phyloP scores from a whole-genome alignment of 495 filamentous ascomycete species.

The Penicillium lagena region DNA sequence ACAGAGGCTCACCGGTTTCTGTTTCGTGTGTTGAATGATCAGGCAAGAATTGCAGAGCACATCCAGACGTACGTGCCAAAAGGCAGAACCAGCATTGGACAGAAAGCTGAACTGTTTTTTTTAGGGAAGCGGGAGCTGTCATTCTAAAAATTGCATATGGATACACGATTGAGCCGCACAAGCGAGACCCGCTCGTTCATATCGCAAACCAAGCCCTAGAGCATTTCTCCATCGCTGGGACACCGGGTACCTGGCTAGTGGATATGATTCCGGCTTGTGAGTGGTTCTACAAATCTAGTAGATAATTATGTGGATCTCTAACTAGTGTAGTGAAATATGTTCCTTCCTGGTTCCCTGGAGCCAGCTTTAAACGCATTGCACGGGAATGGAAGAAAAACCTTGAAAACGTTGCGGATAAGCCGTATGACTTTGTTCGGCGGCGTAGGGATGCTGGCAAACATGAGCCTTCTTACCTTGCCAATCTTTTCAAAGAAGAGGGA shows the following conservation, averaged over 20 bases:
- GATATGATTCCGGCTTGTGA: slow-evolving; percentile 32
- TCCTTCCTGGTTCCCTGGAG: slow-evolving; percentile 45
- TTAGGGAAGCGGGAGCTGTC: slow-evolving; percentile 30
- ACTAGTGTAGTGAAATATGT: slow-evolving; percentile 27
- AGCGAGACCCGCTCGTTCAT: slow-evolving; percentile 36
- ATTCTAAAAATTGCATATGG: slow-evolving; percentile 45
- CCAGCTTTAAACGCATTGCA: slow-evolving; percentile 38
- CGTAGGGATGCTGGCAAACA: slow-evolving; percentile 29
- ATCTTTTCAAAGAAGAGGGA: slow-evolving; percentile 18
- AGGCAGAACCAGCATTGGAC: not conserved
- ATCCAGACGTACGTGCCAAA: slow-evolving; percentile 22
- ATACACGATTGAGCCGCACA: slow-evolving; percentile 36
- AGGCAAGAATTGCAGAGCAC: slow-evolving; percentile 25
- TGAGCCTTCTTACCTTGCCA: slow-evolving; percentile 31
- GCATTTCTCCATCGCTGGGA: slow-evolving; percentile 27
- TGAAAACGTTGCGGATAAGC: slow-evolving; percentile 18
- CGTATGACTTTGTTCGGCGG: slow-evolving; percentile 37
- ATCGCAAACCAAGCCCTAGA: slow-evolving; percentile 29
- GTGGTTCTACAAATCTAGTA: not conserved
- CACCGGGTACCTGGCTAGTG: slow-evolving; percentile 36
- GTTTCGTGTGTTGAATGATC: slow-evolving; percentile 27
- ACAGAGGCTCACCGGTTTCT: slow-evolving; percentile 34
- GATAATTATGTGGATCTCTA: not conserved
- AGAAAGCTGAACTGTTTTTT: not conserved
- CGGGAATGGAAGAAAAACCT: slow-evolving; percentile 25